Evolutionary conservation across 768 basidiomycete genomes (phyloP).

Genomic region (Serendipita sp.): DNA sequence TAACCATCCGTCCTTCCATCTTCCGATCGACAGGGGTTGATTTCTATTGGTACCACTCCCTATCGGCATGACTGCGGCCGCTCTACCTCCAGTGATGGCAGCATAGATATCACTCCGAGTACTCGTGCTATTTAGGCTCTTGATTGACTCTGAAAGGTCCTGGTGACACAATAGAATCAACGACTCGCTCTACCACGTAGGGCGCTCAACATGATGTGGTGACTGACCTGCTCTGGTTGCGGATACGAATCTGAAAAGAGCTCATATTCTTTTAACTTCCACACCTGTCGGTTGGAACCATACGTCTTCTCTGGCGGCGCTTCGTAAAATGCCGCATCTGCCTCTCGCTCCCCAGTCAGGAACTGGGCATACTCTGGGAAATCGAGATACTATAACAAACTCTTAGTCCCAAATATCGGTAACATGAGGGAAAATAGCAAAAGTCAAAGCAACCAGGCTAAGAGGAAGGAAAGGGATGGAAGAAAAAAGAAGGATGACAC

Average conservation of each 20-base stretch:
- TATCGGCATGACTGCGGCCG: not conserved
- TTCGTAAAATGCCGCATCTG: not conserved
- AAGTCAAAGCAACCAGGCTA: too few species aligned
- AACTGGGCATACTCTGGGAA: slow-evolving; percentile 2
- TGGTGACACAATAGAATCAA: too few species aligned
- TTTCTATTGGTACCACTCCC: not conserved
- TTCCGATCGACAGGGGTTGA: not conserved
- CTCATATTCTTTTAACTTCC: slow-evolving; percentile 4
- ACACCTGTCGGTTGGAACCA: not conserved
- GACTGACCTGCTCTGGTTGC: not conserved
- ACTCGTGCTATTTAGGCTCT: too few species aligned
- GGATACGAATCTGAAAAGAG: not conserved
- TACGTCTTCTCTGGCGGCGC: not conserved
- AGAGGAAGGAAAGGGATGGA: not conserved
- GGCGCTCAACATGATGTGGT: too few species aligned
- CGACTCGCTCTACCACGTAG: too few species aligned
- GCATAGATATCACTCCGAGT: too few species aligned
- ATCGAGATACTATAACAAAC: not conserved
- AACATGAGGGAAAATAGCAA: not conserved
- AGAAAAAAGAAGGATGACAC: not conserved
- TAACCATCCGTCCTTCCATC: not conserved
- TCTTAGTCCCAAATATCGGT: not conserved
- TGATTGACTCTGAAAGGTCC: not conserved
- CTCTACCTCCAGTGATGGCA: not conserved
- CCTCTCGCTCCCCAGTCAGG: slow-evolving; percentile 1